Conservation (phyloP, 1,284 basidiomycete genomes). For the Rhodotorula sp. region DNA sequence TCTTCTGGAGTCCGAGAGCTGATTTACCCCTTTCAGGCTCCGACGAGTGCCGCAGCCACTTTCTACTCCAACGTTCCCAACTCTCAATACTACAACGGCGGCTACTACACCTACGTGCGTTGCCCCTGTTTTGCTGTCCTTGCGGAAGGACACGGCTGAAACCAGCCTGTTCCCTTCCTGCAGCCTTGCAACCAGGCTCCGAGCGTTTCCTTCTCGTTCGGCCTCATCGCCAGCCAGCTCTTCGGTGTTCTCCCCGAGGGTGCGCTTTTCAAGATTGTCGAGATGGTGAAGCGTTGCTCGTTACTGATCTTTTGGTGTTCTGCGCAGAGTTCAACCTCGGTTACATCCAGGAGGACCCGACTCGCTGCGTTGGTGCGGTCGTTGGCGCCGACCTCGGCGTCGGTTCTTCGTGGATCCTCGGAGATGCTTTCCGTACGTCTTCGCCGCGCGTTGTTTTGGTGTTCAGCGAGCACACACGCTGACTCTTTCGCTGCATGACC, state of each 20-base stretch:
- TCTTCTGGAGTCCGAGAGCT: too few relatives aligned
- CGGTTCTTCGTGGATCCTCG: constrained; percentile 19
- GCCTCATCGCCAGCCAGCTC: background rate
- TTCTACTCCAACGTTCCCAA: constrained; percentile 30
- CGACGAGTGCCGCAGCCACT: constrained; percentile 16
- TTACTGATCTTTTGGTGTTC: background rate
- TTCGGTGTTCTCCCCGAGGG: constrained; percentile 13
- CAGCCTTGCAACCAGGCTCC: constrained; percentile 29
- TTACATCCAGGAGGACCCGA: constrained; percentile 7
- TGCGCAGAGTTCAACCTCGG: constrained; percentile 34
- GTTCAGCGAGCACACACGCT: background rate
- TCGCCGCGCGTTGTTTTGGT: background rate
- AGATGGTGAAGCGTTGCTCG: background rate
- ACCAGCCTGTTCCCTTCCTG: background rate
- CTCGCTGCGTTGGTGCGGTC: constrained; percentile 29
- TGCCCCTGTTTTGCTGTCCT: background rate
- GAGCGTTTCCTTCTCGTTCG: constrained; percentile 16
- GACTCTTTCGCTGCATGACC: background rate
- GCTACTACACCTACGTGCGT: constrained; percentile 25
- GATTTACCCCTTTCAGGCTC: constrained; percentile 12
- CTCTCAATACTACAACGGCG: constrained; percentile 1
- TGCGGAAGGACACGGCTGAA: background rate
- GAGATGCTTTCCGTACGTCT: constrained; percentile 24
- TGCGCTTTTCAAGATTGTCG: background rate
- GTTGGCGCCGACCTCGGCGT: constrained; percentile 26